Conservation (phyloP, 306 rosid species). For the Cicer bijugum region DNA sequence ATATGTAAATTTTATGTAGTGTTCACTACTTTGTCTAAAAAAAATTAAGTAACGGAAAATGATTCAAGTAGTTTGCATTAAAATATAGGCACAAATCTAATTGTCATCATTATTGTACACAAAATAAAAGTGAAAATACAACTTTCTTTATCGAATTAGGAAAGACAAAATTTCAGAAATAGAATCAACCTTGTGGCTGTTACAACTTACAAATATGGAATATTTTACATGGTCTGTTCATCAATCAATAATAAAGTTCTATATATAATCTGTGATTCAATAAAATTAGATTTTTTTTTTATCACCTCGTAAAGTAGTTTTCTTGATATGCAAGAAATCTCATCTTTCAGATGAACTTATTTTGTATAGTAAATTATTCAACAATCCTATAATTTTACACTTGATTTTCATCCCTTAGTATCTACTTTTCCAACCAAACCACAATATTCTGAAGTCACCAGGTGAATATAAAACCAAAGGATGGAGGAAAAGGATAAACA, state of each 20-base stretch:
- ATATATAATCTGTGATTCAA: slow-evolving; percentile 20
- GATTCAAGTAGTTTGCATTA: no score
- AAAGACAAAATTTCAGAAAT: background rate
- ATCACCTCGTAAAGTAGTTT: slow-evolving; percentile 24
- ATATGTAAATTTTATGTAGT: no score
- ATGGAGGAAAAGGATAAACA: slow-evolving; percentile 34
- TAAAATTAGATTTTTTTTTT: slow-evolving; percentile 22
- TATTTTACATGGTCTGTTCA: slow-evolving; percentile 35
- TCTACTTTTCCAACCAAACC: background rate
- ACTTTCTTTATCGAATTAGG: background rate
- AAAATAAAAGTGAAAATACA: no score
- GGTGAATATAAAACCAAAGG: slow-evolving; percentile 39
- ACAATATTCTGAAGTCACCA: slow-evolving; percentile 19
- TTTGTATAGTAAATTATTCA: slow-evolving; percentile 37
- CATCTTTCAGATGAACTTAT: slow-evolving; percentile 35
- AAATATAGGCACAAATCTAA: no score
- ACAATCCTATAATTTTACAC: slow-evolving; percentile 55
- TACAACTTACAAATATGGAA: slow-evolving; percentile 27
- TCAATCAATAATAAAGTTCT: slow-evolving; percentile 30
- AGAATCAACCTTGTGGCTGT: background rate
- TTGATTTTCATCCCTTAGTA: slow-evolving; percentile 37
- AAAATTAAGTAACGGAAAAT: no score
- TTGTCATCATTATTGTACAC: no score
- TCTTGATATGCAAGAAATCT: slow-evolving; percentile 38
- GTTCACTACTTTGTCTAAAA: no score